Base-by-base conservation (phyloP, 257 asterid species). In the Salvia miltiorrhiza region DNA sequence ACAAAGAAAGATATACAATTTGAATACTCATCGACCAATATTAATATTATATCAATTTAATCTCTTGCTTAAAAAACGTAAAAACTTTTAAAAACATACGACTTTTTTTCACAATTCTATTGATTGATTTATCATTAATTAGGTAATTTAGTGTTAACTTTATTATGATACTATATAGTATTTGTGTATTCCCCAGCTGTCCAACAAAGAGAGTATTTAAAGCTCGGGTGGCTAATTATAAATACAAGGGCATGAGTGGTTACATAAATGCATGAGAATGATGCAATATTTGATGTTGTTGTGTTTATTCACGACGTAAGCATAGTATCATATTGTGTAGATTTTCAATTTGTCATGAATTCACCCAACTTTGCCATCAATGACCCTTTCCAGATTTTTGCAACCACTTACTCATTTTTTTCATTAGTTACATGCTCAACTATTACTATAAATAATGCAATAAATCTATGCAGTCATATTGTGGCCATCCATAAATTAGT, bases 311-410 rank as follows among this genome's bases (percentile, higher is more conserved):
- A n/a, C n/a, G n/a, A n/a, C 65, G 65, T 59, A 33, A 59, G 65
- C 65, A 59, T 59, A 30, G 32, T 59, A 35, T 35, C 65, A 59
- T 35, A 57, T 57, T 57, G 7, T 57, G 64, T 57, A 16, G 40
- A 8, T 55, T 32, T 32, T n/a, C n/a, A n/a, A n/a, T n/a, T n/a
- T n/a, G n/a, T n/a, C n/a, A n/a, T n/a, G n/a, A n/a, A n/a, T n/a
- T n/a, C 45, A 57, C 40, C 26, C 28, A 49, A 49, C 28, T 49
- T 48, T 19, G 14, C 14, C 44, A 33, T 58, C n/a, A 58, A 32
- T 58, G 9, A 12, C n/a, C 7, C n/a, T 54, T 24, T 55, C 21
- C 20, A 26, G 7, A 24, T 54, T 17, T 24, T 20, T 53, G 37
- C 39, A 12, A 24, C 8, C 11, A 30, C 35, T 2, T 30, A 30